These are phyloP conservation scores for Hypoxylon rickii DNA, from an alignment of 495 filamentous ascomycete species.

Conservation along the genomic window DNA sequence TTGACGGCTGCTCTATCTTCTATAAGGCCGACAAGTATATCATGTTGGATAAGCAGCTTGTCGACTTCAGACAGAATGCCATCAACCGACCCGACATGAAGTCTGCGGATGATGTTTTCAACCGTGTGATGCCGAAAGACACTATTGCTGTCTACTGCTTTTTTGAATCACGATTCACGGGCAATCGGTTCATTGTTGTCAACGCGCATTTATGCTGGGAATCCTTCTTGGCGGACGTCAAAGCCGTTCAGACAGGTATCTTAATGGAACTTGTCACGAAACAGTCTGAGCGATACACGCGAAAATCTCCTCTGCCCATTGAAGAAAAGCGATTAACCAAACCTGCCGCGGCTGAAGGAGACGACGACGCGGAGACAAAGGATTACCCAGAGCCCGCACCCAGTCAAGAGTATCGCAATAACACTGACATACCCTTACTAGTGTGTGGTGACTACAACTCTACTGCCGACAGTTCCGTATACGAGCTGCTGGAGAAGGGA, in stretches of 20 bases:
- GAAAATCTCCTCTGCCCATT: slow-evolving; percentile 63
- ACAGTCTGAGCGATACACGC: slow-evolving; percentile 79
- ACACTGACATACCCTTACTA: slow-evolving; percentile 84
- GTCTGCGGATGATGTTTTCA: slow-evolving; percentile 93
- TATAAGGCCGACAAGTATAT: slow-evolving; percentile 93
- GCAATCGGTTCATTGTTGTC: slow-evolving; percentile 84
- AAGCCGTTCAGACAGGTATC: slow-evolving; percentile 91
- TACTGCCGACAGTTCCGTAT: slow-evolving; percentile 78
- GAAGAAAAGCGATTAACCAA: slow-evolving; percentile 79
- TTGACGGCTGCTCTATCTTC: slow-evolving; percentile 96
- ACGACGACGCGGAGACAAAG: slow-evolving; percentile 32
- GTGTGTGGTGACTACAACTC: slow-evolving; percentile 98
- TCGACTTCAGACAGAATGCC: slow-evolving; percentile 89
- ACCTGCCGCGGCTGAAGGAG: slow-evolving; percentile 61
- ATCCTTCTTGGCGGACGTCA: slow-evolving; percentile 85
- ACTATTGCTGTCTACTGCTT: slow-evolving; percentile 90
- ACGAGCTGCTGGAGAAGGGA: slow-evolving; percentile 82
- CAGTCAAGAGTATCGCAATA: slow-evolving; percentile 75
- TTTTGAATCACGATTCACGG: slow-evolving; percentile 86
- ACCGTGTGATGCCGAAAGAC: slow-evolving; percentile 96
- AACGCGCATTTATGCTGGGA: slow-evolving; percentile 97
- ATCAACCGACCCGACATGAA: slow-evolving; percentile 96
- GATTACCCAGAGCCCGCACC: slow-evolving; percentile 54
- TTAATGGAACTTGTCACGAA: slow-evolving; percentile 87
- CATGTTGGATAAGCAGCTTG: slow-evolving; percentile 85